Conservation (phyloP, 1,139 yeast species). For the Scheffersomyces insectosa region DNA sequence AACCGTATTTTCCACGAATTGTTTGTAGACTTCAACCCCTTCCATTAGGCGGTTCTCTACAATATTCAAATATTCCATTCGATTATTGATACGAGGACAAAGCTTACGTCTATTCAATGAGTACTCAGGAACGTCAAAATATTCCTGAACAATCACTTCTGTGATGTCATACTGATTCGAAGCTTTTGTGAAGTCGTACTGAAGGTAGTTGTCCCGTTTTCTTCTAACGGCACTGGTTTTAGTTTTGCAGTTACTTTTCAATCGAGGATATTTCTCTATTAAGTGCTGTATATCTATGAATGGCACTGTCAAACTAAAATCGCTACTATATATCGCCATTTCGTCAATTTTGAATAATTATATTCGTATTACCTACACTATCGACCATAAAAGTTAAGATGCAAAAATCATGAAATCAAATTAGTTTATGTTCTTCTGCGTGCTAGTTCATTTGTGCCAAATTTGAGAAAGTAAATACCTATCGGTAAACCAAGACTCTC, state of each 20-base stretch:
- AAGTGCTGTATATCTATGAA: constrained; percentile 7
- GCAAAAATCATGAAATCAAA: too few relatives aligned
- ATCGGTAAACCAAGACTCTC: too few relatives aligned
- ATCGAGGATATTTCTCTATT: constrained; percentile 7
- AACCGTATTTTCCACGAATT: neutral
- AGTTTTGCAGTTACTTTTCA: constrained; percentile 3
- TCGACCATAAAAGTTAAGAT: too few relatives aligned
- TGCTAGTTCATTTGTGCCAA: too few relatives aligned
- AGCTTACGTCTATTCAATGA: constrained; percentile 14
- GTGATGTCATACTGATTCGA: constrained; percentile 17
- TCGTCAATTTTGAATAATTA: neutral
- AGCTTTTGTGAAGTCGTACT: constrained; percentile 13
- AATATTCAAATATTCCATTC: constrained; percentile 17
- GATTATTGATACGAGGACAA: constrained; percentile 22
- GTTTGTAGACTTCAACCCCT: constrained; percentile 7
- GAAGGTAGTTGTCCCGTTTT: neutral
- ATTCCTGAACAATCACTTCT: constrained; percentile 15
- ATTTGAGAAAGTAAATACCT: too few relatives aligned
- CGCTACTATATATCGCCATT: neutral
- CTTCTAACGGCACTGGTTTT: neutral
- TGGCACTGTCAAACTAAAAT: constrained; percentile 5
- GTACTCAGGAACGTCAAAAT: constrained; percentile 13
- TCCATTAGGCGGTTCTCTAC: constrained; percentile 13
- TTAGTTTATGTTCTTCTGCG: too few relatives aligned
- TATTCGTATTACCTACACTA: neutral